These are phyloP conservation scores for Polychytrium aggregatum DNA, from an alignment of 192 early-diverging fungal species.

Conservation along the genomic window DNA sequence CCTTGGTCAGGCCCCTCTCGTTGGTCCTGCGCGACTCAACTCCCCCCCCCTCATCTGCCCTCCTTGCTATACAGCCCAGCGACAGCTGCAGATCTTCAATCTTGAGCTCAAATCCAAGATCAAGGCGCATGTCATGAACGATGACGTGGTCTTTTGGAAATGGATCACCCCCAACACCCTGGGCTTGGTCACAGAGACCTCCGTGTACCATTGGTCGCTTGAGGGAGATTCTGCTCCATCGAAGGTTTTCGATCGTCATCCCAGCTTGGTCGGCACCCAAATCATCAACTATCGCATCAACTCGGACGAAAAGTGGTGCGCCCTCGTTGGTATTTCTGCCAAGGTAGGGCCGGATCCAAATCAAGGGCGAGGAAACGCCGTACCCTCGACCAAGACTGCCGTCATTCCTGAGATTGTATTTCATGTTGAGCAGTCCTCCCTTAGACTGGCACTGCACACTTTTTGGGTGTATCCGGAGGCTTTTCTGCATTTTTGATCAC, in stretches of 20 bases:
- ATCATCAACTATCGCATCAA: constrained; percentile 95
- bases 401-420: too few relatives aligned
- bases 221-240: constrained; percentile 74
- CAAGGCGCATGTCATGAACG: constrained; percentile 83
- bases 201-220: constrained; percentile 96
- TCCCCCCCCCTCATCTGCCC: not conserved
- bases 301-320: constrained; percentile 87
- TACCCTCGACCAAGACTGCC: too few relatives aligned
- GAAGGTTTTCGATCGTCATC: constrained; percentile 91
- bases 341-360: constrained; percentile 36
- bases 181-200: constrained; percentile 75
- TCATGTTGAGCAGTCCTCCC: not conserved
- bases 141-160: constrained; percentile 91
- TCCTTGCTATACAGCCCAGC: constrained; percentile 43
- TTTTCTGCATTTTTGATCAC: too few relatives aligned
- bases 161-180: constrained; percentile 82
- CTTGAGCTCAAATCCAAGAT: constrained; percentile 91
- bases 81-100: constrained; percentile 96
- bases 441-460: not conserved
- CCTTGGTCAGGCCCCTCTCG: too few relatives aligned
- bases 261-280: constrained; percentile 70
- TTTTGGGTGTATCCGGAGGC: too few relatives aligned
- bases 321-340: constrained; percentile 88
- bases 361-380: too few relatives aligned
- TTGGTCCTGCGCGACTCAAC: too few relatives aligned